Evolutionary conservation across 148 eudicot genomes (phyloP).

Genomic region (Amaranthus hypochondriacus): DNA sequence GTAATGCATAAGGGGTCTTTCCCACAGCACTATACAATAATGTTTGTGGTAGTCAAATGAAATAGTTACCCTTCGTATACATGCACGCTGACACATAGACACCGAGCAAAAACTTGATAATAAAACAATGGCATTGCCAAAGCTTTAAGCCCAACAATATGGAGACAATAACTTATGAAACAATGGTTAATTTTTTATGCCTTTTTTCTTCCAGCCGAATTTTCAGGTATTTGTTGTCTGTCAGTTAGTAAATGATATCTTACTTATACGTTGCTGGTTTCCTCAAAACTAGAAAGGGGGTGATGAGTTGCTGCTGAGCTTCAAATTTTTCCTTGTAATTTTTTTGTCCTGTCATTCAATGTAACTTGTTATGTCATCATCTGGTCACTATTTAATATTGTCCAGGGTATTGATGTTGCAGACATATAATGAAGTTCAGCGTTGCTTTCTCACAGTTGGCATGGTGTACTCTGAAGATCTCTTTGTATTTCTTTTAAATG

Average conservation of each 20-base stretch:
- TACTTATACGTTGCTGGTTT: not conserved
- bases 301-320: not conserved
- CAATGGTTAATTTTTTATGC: too few relatives aligned
- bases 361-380: not conserved
- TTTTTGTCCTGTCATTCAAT: not conserved
- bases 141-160: too few relatives aligned
- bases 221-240: not conserved
- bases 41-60: too few relatives aligned
- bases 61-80: too few relatives aligned
- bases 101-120: too few relatives aligned
- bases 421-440: slow-evolving; percentile 96
- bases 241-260: not conserved
- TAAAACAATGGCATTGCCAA: too few relatives aligned
- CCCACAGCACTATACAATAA: too few relatives aligned
- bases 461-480: slow-evolving; percentile 88
- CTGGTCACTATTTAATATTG: not conserved
- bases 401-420: slow-evolving; percentile 32
- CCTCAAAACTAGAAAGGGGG: not conserved
- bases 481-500: slow-evolving; percentile 79
- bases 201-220: not conserved
- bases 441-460: slow-evolving; percentile 87
- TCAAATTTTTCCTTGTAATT: not conserved
- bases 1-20: too few relatives aligned
- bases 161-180: too few relatives aligned
- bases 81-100: too few relatives aligned